A percentile compares a stretch with the other conserved stretches of the same genome.
phyloP scores from a whole-genome alignment of 176 grass and related monocot species.

The Zizania latifolia region DNA sequence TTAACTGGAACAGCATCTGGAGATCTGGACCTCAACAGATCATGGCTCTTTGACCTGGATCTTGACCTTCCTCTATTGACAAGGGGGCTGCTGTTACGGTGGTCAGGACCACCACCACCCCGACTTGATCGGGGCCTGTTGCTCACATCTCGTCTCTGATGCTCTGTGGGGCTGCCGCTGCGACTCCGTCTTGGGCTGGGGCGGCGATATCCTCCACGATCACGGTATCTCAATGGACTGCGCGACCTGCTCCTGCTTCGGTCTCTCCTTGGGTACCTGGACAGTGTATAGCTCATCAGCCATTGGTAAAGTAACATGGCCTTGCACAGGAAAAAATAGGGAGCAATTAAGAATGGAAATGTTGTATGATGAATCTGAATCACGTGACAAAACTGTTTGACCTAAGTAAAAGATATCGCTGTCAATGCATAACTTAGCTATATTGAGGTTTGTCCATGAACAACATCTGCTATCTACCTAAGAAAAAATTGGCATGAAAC shows the following conservation, averaged over 20 bases:
- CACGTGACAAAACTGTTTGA: not conserved
- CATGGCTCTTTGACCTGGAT: slow-evolving; percentile 36
- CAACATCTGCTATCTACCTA: not conserved
- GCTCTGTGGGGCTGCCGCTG: slow-evolving; percentile 31
- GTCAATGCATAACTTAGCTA: not conserved
- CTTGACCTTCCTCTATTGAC: slow-evolving; percentile 45
- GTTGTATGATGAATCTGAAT: not conserved
- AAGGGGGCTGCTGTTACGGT: slow-evolving; percentile 4
- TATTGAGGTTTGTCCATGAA: slow-evolving; percentile 4
- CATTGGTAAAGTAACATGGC: not conserved
- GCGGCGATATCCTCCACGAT: slow-evolving; percentile 32
- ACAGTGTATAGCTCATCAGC: not conserved
- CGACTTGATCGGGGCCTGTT: slow-evolving; percentile 37
- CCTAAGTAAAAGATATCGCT: slow-evolving; percentile 6
- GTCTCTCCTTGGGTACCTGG: slow-evolving; percentile 50
- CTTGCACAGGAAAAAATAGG: not conserved
- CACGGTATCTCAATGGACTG: slow-evolving; percentile 31
- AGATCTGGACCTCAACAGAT: slow-evolving; percentile 30
- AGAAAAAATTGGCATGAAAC: not conserved
- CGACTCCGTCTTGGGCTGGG: slow-evolving; percentile 47
- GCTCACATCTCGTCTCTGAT: not conserved
- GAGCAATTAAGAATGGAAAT: not conserved
- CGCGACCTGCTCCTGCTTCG: slow-evolving; percentile 53
- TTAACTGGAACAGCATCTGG: slow-evolving; percentile 32
- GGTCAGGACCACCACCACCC: not conserved